Conservation (phyloP, 371 early-diverging fungal genomes). For the Rhizopus stolonifer region DNA sequence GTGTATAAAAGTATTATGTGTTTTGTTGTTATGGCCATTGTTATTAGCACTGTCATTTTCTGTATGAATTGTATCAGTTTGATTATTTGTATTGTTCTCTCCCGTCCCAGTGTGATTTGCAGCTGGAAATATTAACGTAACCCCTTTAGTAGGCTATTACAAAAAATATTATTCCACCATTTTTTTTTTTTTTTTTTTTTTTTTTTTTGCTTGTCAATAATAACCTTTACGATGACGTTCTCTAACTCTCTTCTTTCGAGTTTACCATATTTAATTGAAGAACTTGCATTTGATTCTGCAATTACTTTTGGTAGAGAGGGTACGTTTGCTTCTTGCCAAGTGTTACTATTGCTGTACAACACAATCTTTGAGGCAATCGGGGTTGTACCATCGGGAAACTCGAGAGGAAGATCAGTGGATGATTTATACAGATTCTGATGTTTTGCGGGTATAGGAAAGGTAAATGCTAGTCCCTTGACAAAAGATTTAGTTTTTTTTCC, state of each 20-base stretch:
- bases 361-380: slow-evolving; percentile 68
- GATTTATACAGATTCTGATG: slow-evolving; percentile 49
- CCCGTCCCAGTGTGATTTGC: slow-evolving; percentile 23
- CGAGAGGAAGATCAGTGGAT: slow-evolving; percentile 63
- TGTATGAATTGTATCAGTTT: not conserved
- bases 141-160: slow-evolving; percentile 40
- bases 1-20: slow-evolving; percentile 14
- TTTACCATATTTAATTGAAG: slow-evolving; percentile 37
- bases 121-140: slow-evolving; percentile 35
- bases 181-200: not conserved
- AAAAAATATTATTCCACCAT: not conserved
- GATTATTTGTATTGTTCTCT: slow-evolving; percentile 7
- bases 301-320: slow-evolving; percentile 45
- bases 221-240: slow-evolving; percentile 51
- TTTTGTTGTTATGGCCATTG: slow-evolving; percentile 22
- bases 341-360: slow-evolving; percentile 46
- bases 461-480: slow-evolving; percentile 66
- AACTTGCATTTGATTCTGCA: slow-evolving; percentile 44
- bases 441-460: slow-evolving; percentile 69
- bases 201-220: not conserved
- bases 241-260: slow-evolving; percentile 47
- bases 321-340: slow-evolving; percentile 51
- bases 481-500: not conserved
- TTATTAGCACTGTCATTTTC: not conserved
- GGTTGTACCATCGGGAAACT: slow-evolving; percentile 77